Percentiles rank a stretch among this genome's conserved stretches.
Conservation (phyloP, 768 basidiomycete genomes). For the Hygrocybe punicea region DNA sequence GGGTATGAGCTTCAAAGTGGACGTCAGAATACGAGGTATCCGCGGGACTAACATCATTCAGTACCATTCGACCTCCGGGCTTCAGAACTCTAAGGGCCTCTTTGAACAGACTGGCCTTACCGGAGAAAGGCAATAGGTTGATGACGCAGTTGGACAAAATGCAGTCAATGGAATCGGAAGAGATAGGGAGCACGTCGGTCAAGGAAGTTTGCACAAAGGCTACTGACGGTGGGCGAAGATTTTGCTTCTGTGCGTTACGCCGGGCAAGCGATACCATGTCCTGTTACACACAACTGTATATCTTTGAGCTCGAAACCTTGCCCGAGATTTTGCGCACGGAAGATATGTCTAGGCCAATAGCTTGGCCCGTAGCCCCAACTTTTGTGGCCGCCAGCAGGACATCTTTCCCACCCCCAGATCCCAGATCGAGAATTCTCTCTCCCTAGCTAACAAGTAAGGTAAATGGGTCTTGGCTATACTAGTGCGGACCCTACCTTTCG, state of each 20-base stretch:
- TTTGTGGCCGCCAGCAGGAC: slow-evolving; percentile 51
- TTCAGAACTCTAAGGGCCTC: slow-evolving; percentile 52
- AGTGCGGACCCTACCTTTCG: too few species aligned
- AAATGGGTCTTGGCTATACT: too few species aligned
- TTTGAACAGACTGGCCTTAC: slow-evolving; percentile 42
- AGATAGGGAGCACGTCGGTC: slow-evolving; percentile 46
- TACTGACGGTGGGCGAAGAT: slow-evolving; percentile 46
- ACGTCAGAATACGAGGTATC: not conserved
- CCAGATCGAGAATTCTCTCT: slow-evolving; percentile 54
- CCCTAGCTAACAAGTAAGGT: too few species aligned
- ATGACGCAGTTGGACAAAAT: slow-evolving; percentile 58
- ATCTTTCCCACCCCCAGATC: slow-evolving; percentile 56
- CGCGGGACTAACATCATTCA: slow-evolving; percentile 46
- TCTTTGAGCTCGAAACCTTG: not conserved
- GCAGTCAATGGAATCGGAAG: slow-evolving; percentile 48
- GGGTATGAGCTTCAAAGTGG: not conserved
- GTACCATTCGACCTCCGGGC: slow-evolving; percentile 51
- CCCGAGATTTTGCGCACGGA: slow-evolving; percentile 33
- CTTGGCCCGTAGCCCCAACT: slow-evolving; percentile 48
- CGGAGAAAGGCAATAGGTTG: slow-evolving; percentile 44
- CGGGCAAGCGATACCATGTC: slow-evolving; percentile 52
- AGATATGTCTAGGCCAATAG: slow-evolving; percentile 55
- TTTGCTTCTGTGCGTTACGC: slow-evolving; percentile 39
- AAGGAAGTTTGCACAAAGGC: slow-evolving; percentile 46
- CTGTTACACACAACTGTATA: slow-evolving; percentile 23